Evolutionary conservation across 306 rosid species (phyloP).

Genomic region (Gleditsia sinensis): DNA sequence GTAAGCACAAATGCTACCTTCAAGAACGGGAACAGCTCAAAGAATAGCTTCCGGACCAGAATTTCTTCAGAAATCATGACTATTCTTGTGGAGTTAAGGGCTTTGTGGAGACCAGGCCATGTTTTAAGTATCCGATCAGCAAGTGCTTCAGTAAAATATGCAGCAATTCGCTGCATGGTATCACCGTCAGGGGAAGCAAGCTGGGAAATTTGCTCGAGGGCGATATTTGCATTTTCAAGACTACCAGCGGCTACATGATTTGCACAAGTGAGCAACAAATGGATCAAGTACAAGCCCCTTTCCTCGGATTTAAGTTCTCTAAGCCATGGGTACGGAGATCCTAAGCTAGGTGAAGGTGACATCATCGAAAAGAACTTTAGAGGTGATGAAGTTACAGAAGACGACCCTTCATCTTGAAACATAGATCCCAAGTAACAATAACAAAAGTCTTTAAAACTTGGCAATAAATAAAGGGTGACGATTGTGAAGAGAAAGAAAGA

Average conservation of each 20-base stretch:
- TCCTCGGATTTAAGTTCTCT: slow-evolving; percentile 77
- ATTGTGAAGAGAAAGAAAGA: neutral
- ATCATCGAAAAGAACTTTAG: slow-evolving; percentile 66
- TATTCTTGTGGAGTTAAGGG: slow-evolving; percentile 71
- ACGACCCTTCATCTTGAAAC: slow-evolving; percentile 78
- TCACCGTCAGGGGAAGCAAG: slow-evolving; percentile 82
- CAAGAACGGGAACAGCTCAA: slow-evolving; percentile 80
- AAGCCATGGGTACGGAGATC: slow-evolving; percentile 72
- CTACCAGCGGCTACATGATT: slow-evolving; percentile 72
- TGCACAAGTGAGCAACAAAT: slow-evolving; percentile 75
- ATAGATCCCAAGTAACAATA: slow-evolving; percentile 48
- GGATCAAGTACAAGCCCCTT: slow-evolving; percentile 79
- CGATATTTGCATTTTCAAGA: slow-evolving; percentile 72
- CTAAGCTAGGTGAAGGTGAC: slow-evolving; percentile 69
- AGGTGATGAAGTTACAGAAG: slow-evolving; percentile 65
- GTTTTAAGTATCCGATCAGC: slow-evolving; percentile 73
- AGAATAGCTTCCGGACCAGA: slow-evolving; percentile 67
- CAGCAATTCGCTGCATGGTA: slow-evolving; percentile 87
- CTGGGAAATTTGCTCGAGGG: slow-evolving; percentile 83
- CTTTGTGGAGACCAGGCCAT: slow-evolving; percentile 84
- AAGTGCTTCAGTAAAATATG: slow-evolving; percentile 78
- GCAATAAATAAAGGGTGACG: slow-evolving; percentile 21
- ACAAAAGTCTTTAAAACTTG: slow-evolving; percentile 36
- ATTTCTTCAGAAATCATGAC: slow-evolving; percentile 63
- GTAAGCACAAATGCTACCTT: slow-evolving; percentile 70